phyloP scores from a whole-genome alignment of 495 filamentous ascomycete genomes.

The Podospora pseudoanserina region DNA sequence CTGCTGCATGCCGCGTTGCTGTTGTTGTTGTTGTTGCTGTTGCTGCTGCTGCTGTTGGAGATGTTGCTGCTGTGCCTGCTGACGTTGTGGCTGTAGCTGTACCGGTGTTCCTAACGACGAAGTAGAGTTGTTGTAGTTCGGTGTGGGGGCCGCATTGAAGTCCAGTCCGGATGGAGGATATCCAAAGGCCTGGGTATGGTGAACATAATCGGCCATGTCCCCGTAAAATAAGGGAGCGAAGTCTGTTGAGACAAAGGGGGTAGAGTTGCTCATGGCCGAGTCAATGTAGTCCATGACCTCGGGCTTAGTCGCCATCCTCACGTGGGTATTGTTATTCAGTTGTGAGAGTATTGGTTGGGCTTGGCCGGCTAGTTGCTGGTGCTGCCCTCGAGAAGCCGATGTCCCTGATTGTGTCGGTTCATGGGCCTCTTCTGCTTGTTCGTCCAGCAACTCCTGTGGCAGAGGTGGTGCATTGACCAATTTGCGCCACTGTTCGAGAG shows the following conservation, averaged over 20 bases:
- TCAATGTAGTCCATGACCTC: constrained; percentile 34
- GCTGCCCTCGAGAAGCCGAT: background rate
- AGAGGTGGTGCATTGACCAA: constrained; percentile 39
- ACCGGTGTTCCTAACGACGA: background rate
- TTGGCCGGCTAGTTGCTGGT: background rate
- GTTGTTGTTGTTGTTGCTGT: background rate
- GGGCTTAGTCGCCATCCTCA: constrained; percentile 8
- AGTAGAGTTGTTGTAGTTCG: background rate
- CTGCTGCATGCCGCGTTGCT: constrained; percentile 4
- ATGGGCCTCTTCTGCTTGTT: constrained; percentile 9
- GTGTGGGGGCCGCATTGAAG: constrained; percentile 9
- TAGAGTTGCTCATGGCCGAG: constrained; percentile 32
- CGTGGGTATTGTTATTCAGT: background rate
- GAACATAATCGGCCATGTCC: constrained; percentile 2
- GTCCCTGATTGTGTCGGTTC: background rate
- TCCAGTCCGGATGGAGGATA: constrained; percentile 9
- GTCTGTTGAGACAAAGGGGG: constrained; percentile 27
- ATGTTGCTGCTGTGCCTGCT: constrained; percentile 7
- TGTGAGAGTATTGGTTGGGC: background rate
- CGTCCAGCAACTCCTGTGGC: constrained; percentile 5
- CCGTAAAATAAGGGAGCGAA: constrained; percentile 17
- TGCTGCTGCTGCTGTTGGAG: constrained; percentile 14
- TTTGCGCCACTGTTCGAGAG: constrained; percentile 44
- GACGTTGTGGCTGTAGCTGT: background rate
- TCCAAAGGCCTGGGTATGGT: constrained; percentile 10